phyloP scores from a whole-genome alignment of 768 basidiomycete species.

The Rhizopogon salebrosus region DNA sequence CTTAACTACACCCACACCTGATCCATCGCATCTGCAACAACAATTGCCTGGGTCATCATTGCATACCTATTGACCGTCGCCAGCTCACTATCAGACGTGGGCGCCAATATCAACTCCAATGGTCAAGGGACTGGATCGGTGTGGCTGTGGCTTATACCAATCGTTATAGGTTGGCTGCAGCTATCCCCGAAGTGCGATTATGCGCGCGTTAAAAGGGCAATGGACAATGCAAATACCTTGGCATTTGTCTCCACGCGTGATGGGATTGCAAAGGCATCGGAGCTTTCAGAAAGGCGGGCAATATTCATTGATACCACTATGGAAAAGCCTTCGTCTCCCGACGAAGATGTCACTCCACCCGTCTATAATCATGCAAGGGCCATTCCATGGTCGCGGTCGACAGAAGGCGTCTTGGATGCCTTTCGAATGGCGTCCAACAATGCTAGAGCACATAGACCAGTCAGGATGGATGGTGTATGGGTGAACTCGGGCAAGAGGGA shows the following conservation, averaged over 20 bases:
- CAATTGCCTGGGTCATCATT: slow-evolving; percentile 40
- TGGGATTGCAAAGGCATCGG: background rate
- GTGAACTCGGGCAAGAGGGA: background rate
- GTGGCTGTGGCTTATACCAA: slow-evolving; percentile 40
- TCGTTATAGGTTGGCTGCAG: slow-evolving; percentile 37
- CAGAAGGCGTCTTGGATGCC: background rate
- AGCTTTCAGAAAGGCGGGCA: background rate
- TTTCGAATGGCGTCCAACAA: slow-evolving; percentile 8
- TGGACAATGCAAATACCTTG: slow-evolving; percentile 23
- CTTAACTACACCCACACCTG: slow-evolving; percentile 37
- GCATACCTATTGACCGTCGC: slow-evolving; percentile 37
- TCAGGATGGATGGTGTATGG: slow-evolving; percentile 5
- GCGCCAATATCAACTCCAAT: slow-evolving; percentile 22
- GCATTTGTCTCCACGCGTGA: slow-evolving; percentile 18
- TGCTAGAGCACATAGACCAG: slow-evolving; percentile 3
- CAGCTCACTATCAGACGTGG: slow-evolving; percentile 17
- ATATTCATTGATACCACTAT: background rate
- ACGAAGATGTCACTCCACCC: slow-evolving; percentile 19
- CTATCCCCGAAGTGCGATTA: slow-evolving; percentile 36
- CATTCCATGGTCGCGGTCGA: slow-evolving; percentile 14
- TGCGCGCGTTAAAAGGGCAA: slow-evolving; percentile 24
- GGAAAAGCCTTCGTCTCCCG: slow-evolving; percentile 10
- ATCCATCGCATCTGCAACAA: slow-evolving; percentile 33
- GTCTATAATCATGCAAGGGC: slow-evolving; percentile 21
- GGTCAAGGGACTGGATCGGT: slow-evolving; percentile 35